A percentile compares a stretch with the other conserved stretches of the same genome.
phyloP scores from a whole-genome alignment of 441 rosid genomes.

The Oxalis stricta region DNA sequence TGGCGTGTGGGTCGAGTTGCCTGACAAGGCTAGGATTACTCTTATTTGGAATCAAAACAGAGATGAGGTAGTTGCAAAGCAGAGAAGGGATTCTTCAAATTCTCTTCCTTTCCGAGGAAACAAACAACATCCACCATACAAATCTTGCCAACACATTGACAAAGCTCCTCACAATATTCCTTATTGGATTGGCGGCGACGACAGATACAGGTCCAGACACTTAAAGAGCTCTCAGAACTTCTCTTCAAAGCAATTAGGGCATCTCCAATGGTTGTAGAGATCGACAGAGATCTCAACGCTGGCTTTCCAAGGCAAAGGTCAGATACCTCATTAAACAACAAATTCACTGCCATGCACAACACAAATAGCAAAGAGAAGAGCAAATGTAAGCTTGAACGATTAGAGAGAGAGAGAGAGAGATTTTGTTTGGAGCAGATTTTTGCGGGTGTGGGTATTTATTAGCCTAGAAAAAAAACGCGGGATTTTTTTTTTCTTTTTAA shows the following conservation, averaged over 20 bases:
- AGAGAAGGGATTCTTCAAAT: constrained; percentile 22
- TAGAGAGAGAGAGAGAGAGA: neutral
- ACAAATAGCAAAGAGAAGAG: neutral
- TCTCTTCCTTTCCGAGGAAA: constrained; percentile 35
- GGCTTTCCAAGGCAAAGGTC: constrained; percentile 74
- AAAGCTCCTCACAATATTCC: constrained; percentile 9
- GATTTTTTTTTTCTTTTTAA: neutral
- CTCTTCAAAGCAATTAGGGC: constrained; percentile 34
- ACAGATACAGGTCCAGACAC: constrained; percentile 63
- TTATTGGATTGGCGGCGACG: constrained; percentile 8
- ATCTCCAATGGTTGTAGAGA: constrained; percentile 42
- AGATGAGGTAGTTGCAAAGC: constrained; percentile 39
- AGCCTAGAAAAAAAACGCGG: too few relatives aligned
- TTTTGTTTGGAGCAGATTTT: too few relatives aligned
- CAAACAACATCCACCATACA: constrained; percentile 42
- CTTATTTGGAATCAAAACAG: constrained; percentile 23
- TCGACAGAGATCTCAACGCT: constrained; percentile 36
- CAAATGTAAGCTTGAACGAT: neutral
- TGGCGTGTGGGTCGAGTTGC: constrained; percentile 48
- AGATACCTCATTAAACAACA: constrained; percentile 34
- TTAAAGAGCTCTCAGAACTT: constrained; percentile 24
- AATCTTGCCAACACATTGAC: constrained; percentile 49
- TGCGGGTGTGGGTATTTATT: too few relatives aligned
- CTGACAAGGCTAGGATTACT: constrained; percentile 24
- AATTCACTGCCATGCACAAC: constrained; percentile 56